A percentile compares a stretch with the other conserved stretches of the same genome.
These are phyloP conservation scores for Pistacia integerrima DNA, from an alignment of 345 rosid genomes.

Conservation along the genomic window DNA sequence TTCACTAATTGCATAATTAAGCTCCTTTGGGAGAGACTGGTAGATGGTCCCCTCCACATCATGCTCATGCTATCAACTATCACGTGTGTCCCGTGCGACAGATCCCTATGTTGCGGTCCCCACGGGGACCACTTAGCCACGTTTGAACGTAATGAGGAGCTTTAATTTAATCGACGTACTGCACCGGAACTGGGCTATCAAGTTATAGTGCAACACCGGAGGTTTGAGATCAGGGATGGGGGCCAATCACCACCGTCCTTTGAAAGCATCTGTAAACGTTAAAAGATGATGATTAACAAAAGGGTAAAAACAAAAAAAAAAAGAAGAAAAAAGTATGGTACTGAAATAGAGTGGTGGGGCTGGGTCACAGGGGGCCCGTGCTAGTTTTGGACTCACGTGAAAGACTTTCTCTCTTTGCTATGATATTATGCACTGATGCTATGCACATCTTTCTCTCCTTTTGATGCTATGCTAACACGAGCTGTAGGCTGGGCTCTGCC, in stretches of 20 bases:
- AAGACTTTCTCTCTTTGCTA: neutral
- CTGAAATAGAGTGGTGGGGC: neutral
- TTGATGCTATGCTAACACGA: constrained; percentile 20
- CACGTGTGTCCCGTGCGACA: constrained; percentile 16
- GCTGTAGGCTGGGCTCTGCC: neutral
- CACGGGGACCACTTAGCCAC: neutral
- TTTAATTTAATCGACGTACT: neutral
- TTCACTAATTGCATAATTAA: too few relatives aligned
- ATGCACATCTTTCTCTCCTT: constrained; percentile 18
- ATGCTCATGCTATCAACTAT: neutral
- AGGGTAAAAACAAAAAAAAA: too few relatives aligned
- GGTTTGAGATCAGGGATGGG: neutral
- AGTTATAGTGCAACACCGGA: neutral
- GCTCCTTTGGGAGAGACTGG: too few relatives aligned
- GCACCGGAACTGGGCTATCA: neutral
- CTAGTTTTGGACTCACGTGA: constrained; percentile 19
- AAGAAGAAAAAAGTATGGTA: too few relatives aligned
- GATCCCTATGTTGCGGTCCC: neutral
- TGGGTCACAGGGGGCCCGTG: constrained; percentile 13
- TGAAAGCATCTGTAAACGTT: too few relatives aligned
- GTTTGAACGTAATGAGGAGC: neutral
- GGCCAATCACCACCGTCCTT: neutral
- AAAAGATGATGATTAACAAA: too few relatives aligned
- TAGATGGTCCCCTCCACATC: neutral
- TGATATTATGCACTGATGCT: neutral